phyloP scores from a whole-genome alignment of 2,329 filamentous ascomycete species.

The Microascus cirrosus region DNA sequence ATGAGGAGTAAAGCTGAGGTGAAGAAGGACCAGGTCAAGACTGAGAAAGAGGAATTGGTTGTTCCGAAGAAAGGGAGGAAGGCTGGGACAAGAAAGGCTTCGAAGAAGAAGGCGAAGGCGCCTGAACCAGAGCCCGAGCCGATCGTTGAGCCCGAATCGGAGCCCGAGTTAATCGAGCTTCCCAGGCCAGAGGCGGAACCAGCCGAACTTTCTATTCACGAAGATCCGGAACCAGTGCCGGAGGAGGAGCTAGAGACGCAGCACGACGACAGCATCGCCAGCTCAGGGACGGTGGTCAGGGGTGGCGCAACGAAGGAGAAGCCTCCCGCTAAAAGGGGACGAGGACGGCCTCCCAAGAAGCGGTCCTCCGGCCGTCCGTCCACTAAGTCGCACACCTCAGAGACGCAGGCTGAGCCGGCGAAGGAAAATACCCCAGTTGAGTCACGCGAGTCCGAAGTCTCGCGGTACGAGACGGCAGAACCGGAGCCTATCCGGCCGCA shows the following conservation, averaged over 20 bases:
- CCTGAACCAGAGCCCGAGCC: constrained; percentile 11
- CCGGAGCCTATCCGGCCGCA: background rate
- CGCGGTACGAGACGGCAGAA: background rate
- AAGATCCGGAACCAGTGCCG: constrained; percentile 13
- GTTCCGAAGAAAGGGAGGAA: constrained; percentile 46
- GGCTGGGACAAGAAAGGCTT: constrained; percentile 32
- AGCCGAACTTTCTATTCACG: constrained; percentile 6
- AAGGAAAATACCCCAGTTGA: background rate
- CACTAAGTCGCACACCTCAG: background rate
- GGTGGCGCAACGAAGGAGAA: constrained; percentile 16
- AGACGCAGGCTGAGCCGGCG: background rate
- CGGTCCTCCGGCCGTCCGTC: background rate
- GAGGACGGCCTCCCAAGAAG: constrained; percentile 1
- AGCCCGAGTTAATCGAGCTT: constrained; percentile 9
- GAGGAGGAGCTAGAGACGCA: background rate
- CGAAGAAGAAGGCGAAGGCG: constrained; percentile 34
- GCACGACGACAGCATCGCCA: constrained; percentile 24
- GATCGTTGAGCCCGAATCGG: constrained; percentile 5
- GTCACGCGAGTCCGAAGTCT: background rate
- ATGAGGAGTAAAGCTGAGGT: constrained; percentile 18
- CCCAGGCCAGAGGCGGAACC: constrained; percentile 15
- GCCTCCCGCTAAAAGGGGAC: constrained; percentile 11
- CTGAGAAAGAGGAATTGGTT: constrained; percentile 24
- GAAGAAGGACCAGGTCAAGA: constrained; percentile 10
- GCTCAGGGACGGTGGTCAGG: constrained; percentile 29